These are phyloP conservation scores for Thielaviopsis cerberus DNA, from an alignment of 2,329 filamentous ascomycete genomes.

Conservation along the genomic window DNA sequence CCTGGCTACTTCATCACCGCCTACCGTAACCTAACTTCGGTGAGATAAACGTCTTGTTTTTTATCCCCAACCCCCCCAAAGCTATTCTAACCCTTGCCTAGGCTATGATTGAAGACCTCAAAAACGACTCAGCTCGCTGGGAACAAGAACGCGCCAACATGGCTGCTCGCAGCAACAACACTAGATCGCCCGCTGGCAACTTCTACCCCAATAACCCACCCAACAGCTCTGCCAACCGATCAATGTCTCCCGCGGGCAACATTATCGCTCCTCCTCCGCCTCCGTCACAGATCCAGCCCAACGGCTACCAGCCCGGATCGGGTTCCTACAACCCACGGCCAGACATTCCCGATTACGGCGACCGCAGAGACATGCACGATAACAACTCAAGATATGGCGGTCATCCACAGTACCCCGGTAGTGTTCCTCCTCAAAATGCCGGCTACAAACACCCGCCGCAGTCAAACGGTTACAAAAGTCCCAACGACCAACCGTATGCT, in stretches of 20 bases:
- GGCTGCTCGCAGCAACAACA: slow-evolving; percentile 5
- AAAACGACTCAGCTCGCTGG: slow-evolving; percentile 43
- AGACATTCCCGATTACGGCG: slow-evolving; percentile 6
- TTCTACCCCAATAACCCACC: slow-evolving; percentile 1
- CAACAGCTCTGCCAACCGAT: not conserved
- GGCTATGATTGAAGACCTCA: slow-evolving; percentile 46
- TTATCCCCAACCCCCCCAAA: not conserved
- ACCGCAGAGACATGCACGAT: slow-evolving; percentile 6
- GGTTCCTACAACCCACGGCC: slow-evolving; percentile 1
- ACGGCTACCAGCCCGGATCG: not conserved
- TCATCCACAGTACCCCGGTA: slow-evolving; percentile 9
- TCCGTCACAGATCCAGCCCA: slow-evolving; percentile 1
- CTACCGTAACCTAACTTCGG: slow-evolving; percentile 60
- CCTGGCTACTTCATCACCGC: slow-evolving; percentile 62
- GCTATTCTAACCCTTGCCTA: slow-evolving; percentile 16
- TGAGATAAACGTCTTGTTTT: slow-evolving; percentile 32
- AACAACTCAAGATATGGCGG: slow-evolving; percentile 4
- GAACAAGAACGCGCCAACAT: slow-evolving; percentile 30
- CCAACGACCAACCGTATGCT: slow-evolving; percentile 2
- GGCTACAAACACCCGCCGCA: slow-evolving; percentile 6
- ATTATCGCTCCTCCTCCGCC: slow-evolving; percentile 6
- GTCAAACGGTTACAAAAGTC: not conserved
- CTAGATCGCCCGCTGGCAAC: slow-evolving; percentile 1
- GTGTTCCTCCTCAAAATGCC: slow-evolving; percentile 3
- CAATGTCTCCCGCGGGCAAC: slow-evolving; percentile 5